Percentiles rank a stretch among this genome's conserved stretches.
These are phyloP conservation scores for Cystobasidium sp. DNA, from an alignment of 1,284 basidiomycete species.

Conservation along the genomic window DNA sequence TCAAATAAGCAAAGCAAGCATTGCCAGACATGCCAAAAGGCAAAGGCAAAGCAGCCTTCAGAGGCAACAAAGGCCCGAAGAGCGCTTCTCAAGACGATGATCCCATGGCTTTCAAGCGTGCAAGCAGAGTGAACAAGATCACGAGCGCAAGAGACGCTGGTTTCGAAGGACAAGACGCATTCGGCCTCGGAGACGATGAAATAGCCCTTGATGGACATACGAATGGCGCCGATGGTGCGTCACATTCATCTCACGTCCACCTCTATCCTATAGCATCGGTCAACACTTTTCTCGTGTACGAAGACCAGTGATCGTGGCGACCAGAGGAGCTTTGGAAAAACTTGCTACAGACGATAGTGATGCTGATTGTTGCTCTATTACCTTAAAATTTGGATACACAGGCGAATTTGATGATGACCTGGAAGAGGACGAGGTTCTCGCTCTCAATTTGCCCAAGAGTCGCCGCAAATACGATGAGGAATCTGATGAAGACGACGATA, in stretches of 20 bases:
- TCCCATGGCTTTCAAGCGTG: conserved; percentile 29
- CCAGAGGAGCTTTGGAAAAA: not conserved
- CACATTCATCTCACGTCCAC: too few species aligned
- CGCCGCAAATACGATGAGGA: conserved; percentile 36
- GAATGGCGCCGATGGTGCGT: conserved; percentile 24
- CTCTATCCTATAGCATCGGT: too few species aligned
- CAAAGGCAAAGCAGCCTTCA: conserved; percentile 29
- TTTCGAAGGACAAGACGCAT: conserved; percentile 40
- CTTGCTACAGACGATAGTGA: not conserved
- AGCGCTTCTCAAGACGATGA: conserved; percentile 2
- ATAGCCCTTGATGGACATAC: conserved; percentile 25
- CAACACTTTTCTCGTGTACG: not conserved
- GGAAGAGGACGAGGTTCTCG: conserved; percentile 19
- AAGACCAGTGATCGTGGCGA: not conserved
- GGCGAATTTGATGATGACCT: conserved; percentile 47
- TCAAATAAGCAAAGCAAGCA: not conserved
- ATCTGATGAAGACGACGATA: conserved; percentile 18
- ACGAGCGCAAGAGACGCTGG: conserved; percentile 27
- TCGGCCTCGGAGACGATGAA: conserved; percentile 39
- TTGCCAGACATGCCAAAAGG: conserved; percentile 15
- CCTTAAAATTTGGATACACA: not conserved
- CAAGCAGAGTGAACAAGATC: conserved; percentile 37
- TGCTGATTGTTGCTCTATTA: not conserved
- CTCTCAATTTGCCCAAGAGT: conserved; percentile 28
- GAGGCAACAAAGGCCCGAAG: conserved; percentile 17